These are phyloP conservation scores for Kregervanrija delftensis DNA, from an alignment of 805 yeast genomes.

Conservation along the genomic window DNA sequence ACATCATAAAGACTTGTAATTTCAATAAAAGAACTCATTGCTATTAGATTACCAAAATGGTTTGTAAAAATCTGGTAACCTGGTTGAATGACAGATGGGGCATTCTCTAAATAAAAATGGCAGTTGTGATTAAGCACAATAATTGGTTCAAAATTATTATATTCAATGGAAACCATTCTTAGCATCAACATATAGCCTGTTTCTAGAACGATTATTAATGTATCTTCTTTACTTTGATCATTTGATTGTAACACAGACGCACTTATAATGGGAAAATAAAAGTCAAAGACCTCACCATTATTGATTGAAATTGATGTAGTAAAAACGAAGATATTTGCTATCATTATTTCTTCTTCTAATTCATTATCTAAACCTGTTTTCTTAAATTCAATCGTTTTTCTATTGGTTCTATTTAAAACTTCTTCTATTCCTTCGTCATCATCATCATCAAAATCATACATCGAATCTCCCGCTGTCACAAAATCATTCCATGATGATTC, in stretches of 20 bases:
- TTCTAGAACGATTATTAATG: constrained; percentile 18
- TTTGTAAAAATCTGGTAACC: constrained; percentile 14
- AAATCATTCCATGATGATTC: constrained; percentile 20
- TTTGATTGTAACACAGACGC: constrained; percentile 21
- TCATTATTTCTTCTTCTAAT: too few species aligned
- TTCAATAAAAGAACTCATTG: constrained; percentile 20
- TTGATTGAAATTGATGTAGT: constrained; percentile 20
- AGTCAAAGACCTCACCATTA: constrained; percentile 11
- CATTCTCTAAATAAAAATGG: too few species aligned
- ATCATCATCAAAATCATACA: constrained; percentile 17
- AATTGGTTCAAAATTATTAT: constrained; percentile 17
- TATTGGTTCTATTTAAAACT: background rate
- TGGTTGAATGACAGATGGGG: background rate
- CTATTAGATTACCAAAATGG: constrained; percentile 15
- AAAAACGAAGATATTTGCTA: constrained; percentile 9
- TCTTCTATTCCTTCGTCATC: constrained; percentile 18
- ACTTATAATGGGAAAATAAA: constrained; percentile 17
- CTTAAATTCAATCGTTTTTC: too few species aligned
- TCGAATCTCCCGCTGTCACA: constrained; percentile 19
- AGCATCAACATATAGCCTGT: constrained; percentile 18
- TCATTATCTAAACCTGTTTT: too few species aligned
- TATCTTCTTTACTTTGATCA: constrained; percentile 19
- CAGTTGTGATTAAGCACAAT: constrained; percentile 13
- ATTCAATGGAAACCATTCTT: constrained; percentile 10
- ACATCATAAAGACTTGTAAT: constrained; percentile 14